Percentiles rank a stretch among this genome's conserved stretches.
Conservation (phyloP, 441 rosid species). For the Manihot esculenta region DNA sequence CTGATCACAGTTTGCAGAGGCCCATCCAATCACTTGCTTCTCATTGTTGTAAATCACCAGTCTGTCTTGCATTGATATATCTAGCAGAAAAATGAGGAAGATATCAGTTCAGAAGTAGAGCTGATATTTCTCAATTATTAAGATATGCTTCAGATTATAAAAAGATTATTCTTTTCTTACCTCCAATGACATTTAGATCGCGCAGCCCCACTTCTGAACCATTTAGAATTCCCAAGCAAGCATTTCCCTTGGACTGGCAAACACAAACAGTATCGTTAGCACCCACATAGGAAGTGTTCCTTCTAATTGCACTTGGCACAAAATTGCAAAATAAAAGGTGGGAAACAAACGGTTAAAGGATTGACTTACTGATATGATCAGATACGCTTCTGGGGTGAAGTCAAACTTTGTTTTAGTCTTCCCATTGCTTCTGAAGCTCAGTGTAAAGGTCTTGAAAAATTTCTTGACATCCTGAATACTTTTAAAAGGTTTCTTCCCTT, state of each 20-base stretch:
- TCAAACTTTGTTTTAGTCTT: constrained; percentile 55
- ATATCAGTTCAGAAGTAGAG: no score
- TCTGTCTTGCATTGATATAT: constrained; percentile 91
- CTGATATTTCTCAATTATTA: not conserved
- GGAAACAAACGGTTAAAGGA: not conserved
- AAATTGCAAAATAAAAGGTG: not conserved
- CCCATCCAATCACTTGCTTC: constrained; percentile 81
- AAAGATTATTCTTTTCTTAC: constrained; percentile 32
- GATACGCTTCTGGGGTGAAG: constrained; percentile 70
- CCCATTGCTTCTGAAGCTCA: constrained; percentile 54
- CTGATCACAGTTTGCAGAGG: constrained; percentile 54
- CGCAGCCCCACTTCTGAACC: constrained; percentile 75
- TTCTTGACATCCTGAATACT: constrained; percentile 62
- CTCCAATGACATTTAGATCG: constrained; percentile 74
- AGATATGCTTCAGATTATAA: not conserved
- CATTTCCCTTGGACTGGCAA: constrained; percentile 70
- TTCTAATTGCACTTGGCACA: not conserved
- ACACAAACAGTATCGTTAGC: constrained; percentile 1
- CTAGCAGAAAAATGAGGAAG: constrained; percentile 29
- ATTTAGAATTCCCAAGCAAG: constrained; percentile 84
- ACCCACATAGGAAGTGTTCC: no score
- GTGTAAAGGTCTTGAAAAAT: constrained; percentile 69
- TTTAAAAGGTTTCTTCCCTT: constrained; percentile 74
- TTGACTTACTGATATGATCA: constrained; percentile 74
- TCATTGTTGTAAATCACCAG: constrained; percentile 81